Evolutionary conservation across 139 green algal species (phyloP).

Genomic region (Chlorokybus atmophyticus): DNA sequence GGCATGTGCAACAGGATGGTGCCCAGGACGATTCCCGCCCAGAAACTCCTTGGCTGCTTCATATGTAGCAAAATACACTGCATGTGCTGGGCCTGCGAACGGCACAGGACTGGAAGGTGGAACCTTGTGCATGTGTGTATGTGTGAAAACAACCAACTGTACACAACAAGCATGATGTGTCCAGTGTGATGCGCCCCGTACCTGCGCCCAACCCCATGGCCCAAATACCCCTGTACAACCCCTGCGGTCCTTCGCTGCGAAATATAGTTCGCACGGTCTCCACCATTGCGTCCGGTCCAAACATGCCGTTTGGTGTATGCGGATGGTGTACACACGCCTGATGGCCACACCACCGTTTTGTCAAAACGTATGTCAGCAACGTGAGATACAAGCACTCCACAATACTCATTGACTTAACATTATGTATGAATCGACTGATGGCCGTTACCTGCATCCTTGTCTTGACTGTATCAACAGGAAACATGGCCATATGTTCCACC

Average conservation of each 20-base stretch:
- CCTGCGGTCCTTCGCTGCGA: conserved; percentile 1
- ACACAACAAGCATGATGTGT: no score
- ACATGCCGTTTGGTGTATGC: background rate
- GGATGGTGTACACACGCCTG: no score
- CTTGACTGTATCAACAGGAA: conserved; percentile 93
- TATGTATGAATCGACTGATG: conserved; percentile 1
- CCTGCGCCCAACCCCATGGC: conserved; percentile 31
- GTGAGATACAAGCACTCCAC: no score
- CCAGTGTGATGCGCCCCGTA: no score
- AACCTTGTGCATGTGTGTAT: no score
- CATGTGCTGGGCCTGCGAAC: conserved; percentile 84
- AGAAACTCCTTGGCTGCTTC: conserved; percentile 63
- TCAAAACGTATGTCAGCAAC: no score
- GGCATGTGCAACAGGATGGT: conserved; percentile 33
- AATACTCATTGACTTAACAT: background rate
- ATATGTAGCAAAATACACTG: conserved; percentile 89
- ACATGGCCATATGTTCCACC: conserved; percentile 90
- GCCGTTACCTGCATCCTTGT: conserved; percentile 79
- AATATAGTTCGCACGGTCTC: background rate
- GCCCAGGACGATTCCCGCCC: conserved; percentile 8
- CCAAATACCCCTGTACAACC: conserved; percentile 25
- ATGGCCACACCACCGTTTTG: no score
- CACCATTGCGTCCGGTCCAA: background rate
- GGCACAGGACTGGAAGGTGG: no score
- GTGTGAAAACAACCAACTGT: no score